These are phyloP conservation scores for Athelia psychrophila DNA, from an alignment of 1,284 basidiomycete genomes.

Conservation along the genomic window DNA sequence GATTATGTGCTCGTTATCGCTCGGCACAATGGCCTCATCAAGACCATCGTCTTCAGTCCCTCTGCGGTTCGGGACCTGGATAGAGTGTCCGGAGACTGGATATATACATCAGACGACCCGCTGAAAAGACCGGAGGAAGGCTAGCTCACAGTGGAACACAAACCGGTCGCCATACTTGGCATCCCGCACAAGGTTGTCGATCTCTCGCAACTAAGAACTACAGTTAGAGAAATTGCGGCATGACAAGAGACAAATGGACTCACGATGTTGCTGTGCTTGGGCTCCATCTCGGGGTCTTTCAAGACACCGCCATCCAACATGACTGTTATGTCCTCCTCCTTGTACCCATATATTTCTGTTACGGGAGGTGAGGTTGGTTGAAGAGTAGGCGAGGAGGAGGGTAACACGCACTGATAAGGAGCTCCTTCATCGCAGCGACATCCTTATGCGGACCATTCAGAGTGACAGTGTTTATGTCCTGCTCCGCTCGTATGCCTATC, in stretches of 20 bases:
- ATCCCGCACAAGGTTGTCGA: slow-evolving; percentile 9
- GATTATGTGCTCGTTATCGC: slow-evolving; percentile 5
- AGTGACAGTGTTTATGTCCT: neutral
- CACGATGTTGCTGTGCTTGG: slow-evolving; percentile 12
- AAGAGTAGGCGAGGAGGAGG: neutral
- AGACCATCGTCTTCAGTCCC: slow-evolving; percentile 10
- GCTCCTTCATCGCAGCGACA: neutral
- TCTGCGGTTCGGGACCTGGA: slow-evolving; percentile 7
- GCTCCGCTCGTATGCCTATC: neutral
- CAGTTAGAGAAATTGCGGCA: neutral
- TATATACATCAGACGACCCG: neutral
- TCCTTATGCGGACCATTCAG: neutral
- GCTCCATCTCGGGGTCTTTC: slow-evolving; percentile 3
- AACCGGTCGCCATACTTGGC: slow-evolving; percentile 12
- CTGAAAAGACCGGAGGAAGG: neutral
- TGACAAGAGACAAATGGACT: neutral
- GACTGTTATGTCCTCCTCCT: slow-evolving; percentile 6
- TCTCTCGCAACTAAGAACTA: slow-evolving; percentile 7
- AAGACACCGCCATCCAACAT: slow-evolving; percentile 10
- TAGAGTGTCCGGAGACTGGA: slow-evolving; percentile 11
- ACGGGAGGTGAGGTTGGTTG: neutral
- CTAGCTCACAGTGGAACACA: slow-evolving; percentile 14
- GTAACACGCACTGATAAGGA: neutral
- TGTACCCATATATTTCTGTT: neutral
- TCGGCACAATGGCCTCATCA: slow-evolving; percentile 10